These are phyloP conservation scores for Lactarius hengduanensis DNA, from an alignment of 768 basidiomycete species.

Conservation along the genomic window DNA sequence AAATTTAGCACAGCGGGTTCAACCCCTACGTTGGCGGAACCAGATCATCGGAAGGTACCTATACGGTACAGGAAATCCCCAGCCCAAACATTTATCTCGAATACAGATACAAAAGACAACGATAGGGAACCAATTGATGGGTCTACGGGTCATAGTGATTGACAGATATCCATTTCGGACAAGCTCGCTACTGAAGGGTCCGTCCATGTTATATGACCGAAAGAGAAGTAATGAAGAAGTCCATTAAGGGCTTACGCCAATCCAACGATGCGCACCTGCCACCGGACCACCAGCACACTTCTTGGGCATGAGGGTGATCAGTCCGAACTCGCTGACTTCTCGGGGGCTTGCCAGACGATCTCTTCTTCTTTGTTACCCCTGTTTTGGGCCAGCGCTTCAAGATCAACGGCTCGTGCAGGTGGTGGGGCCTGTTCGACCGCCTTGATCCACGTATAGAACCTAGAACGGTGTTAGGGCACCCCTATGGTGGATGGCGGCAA, in stretches of 20 bases:
- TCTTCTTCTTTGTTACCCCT: conserved; percentile 31
- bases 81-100: neutral
- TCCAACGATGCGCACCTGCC: neutral
- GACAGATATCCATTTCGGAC: neutral
- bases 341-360: conserved; percentile 34
- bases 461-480: conserved; percentile 28
- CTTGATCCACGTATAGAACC: conserved; percentile 61
- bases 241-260: neutral
- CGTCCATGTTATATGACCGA: neutral
- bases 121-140: neutral
- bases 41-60: neutral
- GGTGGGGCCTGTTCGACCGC: conserved; percentile 35
- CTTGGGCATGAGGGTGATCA: neutral
- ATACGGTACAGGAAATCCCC: neutral
- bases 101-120: neutral
- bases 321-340: conserved; percentile 27
- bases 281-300: neutral
- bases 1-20: neutral
- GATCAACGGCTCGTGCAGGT: conserved; percentile 38
- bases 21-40: neutral
- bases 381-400: conserved; percentile 38
- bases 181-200: neutral
- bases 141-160: neutral
- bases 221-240: neutral
- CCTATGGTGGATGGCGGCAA: neutral